phyloP scores from a whole-genome alignment of 768 basidiomycete species.

The Cubamyces sp. region DNA sequence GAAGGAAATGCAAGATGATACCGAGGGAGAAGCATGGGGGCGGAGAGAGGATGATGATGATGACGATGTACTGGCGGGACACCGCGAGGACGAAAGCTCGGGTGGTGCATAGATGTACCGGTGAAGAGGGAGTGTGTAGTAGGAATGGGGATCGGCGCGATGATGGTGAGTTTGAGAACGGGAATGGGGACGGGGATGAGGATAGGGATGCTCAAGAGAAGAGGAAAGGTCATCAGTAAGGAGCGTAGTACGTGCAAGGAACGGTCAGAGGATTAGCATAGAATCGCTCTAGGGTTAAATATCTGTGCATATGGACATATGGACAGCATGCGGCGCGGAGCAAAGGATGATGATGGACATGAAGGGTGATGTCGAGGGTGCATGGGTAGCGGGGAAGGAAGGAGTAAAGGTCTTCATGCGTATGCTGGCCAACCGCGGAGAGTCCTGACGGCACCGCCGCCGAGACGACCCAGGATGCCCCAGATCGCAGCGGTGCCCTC shows the following conservation, averaged over 20 bases:
- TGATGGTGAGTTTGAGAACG: neutral
- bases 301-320: conserved; percentile 27
- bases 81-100: too few relatives aligned
- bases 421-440: conserved; percentile 81
- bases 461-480: conserved; percentile 71
- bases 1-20: neutral
- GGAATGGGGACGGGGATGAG: neutral
- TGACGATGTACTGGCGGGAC: too few relatives aligned
- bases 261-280: conserved; percentile 27
- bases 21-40: neutral
- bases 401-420: neutral
- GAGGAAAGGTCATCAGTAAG: conserved; percentile 13
- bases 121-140: neutral
- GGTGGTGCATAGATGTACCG: too few relatives aligned
- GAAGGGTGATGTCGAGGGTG: conserved; percentile 5
- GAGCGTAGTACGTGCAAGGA: conserved; percentile 27
- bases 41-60: too few relatives aligned
- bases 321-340: conserved; percentile 2
- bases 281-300: conserved; percentile 24
- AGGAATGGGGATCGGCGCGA: neutral
- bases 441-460: conserved; percentile 75
- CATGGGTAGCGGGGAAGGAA: neutral
- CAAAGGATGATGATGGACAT: neutral
- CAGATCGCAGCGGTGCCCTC: conserved; percentile 67
- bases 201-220: neutral